Base-by-base conservation (phyloP, 805 yeast species). In the Wickerhamomyces kurtzmanii region DNA sequence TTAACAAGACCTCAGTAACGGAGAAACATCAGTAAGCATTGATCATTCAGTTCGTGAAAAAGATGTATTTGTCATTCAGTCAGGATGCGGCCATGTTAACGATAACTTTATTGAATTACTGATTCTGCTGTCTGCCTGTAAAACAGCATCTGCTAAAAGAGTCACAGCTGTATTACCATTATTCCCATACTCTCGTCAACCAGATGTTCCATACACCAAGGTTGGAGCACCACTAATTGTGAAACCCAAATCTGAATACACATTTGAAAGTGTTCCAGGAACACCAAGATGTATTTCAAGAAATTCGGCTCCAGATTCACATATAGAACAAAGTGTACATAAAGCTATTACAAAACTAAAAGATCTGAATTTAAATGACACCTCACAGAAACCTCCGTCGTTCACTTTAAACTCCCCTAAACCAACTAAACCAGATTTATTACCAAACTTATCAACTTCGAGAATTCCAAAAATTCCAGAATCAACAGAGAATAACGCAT, bases 181-280 rank as follows among this genome's bases (percentile, higher is more conserved):
- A 35, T 91, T 91, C 55, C 96, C 97, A 16, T 91, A 91, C 51
- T 82, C 94, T 3, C 69, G 99, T 47, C 99, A 91, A 55, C 94
- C 96, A 4, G 97, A 89, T 53, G 74, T 84, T 20, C 94, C 95
- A 18, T 81, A 80, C 46, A 74, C 82, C 32, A 68, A 70, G 46
- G 68, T 71, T 20, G 91, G 93, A 9, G 83, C 87, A 1, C 93
- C 93, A 7, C 57, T 63, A 24, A 51, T 63, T 11, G 47, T 62
- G 3, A 55, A 50, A 25, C 35, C 51, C 15, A 48, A 54, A 39
- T 61, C 50, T 15, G 53, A 38, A 28, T 67, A 63, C 42, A 61
- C 70, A 4, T 64, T 55, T 39, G 76, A 69, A 28, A 60, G 73
- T 36, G 64, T 59, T 4, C 75, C 75, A 6, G 59, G 62, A 8